Evolutionary conservation across 257 asterid species (phyloP).

Genomic region (Solanum neorickii): DNA sequence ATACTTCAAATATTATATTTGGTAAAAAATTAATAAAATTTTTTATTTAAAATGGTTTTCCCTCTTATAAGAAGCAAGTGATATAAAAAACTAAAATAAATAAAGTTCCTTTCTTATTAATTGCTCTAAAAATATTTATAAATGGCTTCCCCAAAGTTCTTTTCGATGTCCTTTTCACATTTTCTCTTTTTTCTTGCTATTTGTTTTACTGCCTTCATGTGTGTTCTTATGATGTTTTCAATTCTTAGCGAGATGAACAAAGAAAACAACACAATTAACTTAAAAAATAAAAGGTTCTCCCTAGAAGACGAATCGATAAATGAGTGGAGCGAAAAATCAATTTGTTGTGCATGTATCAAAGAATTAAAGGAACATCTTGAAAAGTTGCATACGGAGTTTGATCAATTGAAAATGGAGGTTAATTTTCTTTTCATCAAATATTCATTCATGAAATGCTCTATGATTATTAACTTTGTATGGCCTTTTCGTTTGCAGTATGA

Average conservation of each 20-base stretch:
- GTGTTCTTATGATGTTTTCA: background rate
- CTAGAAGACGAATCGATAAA: background rate
- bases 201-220: background rate
- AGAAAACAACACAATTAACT: background rate
- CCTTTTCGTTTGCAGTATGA: background rate
- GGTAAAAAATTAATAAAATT: background rate
- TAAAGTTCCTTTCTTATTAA: no score
- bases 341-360: background rate
- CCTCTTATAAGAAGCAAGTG: background rate
- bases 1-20: background rate
- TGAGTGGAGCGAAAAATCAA: background rate
- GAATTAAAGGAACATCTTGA: background rate
- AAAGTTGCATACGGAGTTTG: background rate
- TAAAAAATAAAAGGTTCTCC: background rate
- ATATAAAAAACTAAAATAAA: no score
- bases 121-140: background rate
- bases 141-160: background rate
- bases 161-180: background rate
- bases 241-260: background rate
- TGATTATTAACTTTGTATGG: background rate
- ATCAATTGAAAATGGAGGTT: background rate
- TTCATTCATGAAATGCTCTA: no score
- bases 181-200: background rate
- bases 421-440: no score
- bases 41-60: background rate